Percentiles rank a stretch among this genome's conserved stretches.
Evolutionary conservation across 768 basidiomycete species (phyloP).

Genomic region (Lentinula aciculospora): DNA sequence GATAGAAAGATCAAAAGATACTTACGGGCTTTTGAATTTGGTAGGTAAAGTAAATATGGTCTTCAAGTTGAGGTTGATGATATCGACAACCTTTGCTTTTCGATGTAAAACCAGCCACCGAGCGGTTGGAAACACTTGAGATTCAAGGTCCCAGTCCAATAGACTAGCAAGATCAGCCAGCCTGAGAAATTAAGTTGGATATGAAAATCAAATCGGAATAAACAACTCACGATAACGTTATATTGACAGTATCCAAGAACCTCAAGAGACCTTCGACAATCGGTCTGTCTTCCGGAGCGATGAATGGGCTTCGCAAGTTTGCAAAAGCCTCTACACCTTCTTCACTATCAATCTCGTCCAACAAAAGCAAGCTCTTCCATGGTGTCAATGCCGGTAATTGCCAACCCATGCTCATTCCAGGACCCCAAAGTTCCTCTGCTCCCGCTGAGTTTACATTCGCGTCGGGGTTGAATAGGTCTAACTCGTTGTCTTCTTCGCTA

Average conservation of each 20-base stretch:
- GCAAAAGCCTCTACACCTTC: conserved; percentile 53
- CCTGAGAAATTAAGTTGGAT: conserved; percentile 34
- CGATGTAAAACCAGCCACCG: conserved; percentile 89
- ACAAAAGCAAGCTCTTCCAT: conserved; percentile 86
- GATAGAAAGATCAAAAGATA: conserved; percentile 16
- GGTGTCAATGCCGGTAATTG: conserved; percentile 69
- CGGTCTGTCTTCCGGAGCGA: conserved; percentile 58
- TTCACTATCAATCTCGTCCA: conserved; percentile 42
- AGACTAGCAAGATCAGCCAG: conserved; percentile 75
- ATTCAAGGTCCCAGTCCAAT: conserved; percentile 78
- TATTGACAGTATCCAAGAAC: conserved; percentile 68
- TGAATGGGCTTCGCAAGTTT: conserved; percentile 53
- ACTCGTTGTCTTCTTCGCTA: conserved; percentile 52
- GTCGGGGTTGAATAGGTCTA: conserved; percentile 41
- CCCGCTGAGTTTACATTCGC: conserved; percentile 40
- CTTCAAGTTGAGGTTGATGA: conserved; percentile 72
- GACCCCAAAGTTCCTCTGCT: conserved; percentile 52
- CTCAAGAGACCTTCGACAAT: conserved; percentile 68
- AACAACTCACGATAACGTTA: conserved; percentile 75
- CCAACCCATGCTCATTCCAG: conserved; percentile 68
- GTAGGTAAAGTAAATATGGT: conserved; percentile 77
- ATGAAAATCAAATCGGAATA: too few species aligned
- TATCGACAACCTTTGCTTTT: conserved; percentile 85
- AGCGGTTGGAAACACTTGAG: conserved; percentile 85
- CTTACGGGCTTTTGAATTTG: conserved; percentile 57